A percentile compares a stretch with the other conserved stretches of the same genome.
These are phyloP conservation scores for Clarireedia paspali DNA, from an alignment of 2,329 filamentous ascomycete genomes.

Conservation along the genomic window DNA sequence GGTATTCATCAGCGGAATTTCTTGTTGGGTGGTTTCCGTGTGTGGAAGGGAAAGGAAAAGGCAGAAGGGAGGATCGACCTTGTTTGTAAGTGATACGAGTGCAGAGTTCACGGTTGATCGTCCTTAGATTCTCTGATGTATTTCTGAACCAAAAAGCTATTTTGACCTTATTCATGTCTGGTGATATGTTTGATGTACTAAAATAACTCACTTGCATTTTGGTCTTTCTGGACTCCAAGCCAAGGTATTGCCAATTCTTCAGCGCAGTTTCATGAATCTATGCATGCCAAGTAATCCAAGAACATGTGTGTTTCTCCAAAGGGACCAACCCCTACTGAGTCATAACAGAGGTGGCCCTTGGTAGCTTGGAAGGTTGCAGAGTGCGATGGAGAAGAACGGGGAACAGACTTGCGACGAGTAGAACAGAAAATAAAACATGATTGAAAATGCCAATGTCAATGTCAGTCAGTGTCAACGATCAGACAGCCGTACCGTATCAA, in stretches of 20 bases:
- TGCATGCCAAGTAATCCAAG: slow-evolving; percentile 1
- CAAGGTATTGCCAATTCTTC: slow-evolving; percentile 4
- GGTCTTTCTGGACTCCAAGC: not conserved
- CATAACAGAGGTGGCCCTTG: too few species aligned
- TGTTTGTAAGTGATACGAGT: slow-evolving; percentile 26
- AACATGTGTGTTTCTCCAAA: not conserved
- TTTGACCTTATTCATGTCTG: not conserved
- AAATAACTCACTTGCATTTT: too few species aligned
- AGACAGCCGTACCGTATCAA: too few species aligned
- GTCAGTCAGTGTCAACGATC: too few species aligned
- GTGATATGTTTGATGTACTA: not conserved
- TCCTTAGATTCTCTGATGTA: slow-evolving; percentile 23
- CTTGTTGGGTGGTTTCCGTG: slow-evolving; percentile 14
- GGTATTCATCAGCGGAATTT: slow-evolving; percentile 20
- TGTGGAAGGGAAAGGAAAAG: not conserved
- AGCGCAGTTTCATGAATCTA: not conserved
- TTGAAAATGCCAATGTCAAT: too few species aligned
- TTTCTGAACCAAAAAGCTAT: slow-evolving; percentile 10
- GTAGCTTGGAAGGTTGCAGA: too few species aligned
- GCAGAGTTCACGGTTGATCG: slow-evolving; percentile 17
- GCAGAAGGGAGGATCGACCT: slow-evolving; percentile 3
- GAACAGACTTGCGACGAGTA: too few species aligned
- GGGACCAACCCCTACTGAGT: too few species aligned
- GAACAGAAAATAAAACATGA: too few species aligned
- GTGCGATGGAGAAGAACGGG: too few species aligned